Conservation (phyloP, 805 yeast genomes). For the Kazachstania africana region DNA sequence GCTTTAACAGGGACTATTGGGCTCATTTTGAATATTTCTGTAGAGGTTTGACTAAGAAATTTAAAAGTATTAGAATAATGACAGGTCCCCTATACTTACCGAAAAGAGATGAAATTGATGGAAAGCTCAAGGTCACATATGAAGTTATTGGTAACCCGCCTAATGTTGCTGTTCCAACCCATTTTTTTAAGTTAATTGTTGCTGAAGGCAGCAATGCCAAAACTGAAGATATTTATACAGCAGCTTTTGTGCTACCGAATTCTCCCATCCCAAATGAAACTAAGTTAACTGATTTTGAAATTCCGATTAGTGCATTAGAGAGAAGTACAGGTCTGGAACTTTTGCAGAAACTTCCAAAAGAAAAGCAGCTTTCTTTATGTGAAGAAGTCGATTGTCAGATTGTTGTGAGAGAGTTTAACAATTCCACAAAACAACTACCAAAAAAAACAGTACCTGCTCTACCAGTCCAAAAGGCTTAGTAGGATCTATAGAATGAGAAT, state of each 20-base stretch:
- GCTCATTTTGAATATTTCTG: slow-evolving; percentile 89
- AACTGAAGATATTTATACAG: slow-evolving; percentile 46
- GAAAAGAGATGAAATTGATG: slow-evolving; percentile 56
- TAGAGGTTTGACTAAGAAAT: slow-evolving; percentile 61
- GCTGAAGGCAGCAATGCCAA: slow-evolving; percentile 47
- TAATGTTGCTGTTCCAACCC: slow-evolving; percentile 93
- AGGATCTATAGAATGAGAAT: too few relatives aligned
- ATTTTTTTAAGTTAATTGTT: slow-evolving; percentile 81
- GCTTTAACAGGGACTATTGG: slow-evolving; percentile 97
- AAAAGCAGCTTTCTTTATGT: slow-evolving; percentile 55
- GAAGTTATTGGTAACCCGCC: slow-evolving; percentile 97
- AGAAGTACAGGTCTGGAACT: slow-evolving; percentile 77
- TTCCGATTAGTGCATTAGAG: slow-evolving; percentile 84
- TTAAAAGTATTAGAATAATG: slow-evolving; percentile 68
- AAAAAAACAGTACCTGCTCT: neutral
- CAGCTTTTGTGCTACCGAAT: slow-evolving; percentile 90
- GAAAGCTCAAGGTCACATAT: slow-evolving; percentile 72
- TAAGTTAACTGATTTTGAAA: slow-evolving; percentile 66
- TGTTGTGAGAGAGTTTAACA: slow-evolving; percentile 67
- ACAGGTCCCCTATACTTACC: slow-evolving; percentile 94
- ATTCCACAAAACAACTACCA: slow-evolving; percentile 15
- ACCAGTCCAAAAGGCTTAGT: neutral
- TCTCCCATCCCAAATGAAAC: slow-evolving; percentile 59
- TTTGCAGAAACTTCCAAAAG: slow-evolving; percentile 52
- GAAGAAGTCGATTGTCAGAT: slow-evolving; percentile 70